Percentiles rank a stretch among this genome's conserved stretches.
Evolutionary conservation across 768 basidiomycete genomes (phyloP).

Genomic region (Trametes cingulata): DNA sequence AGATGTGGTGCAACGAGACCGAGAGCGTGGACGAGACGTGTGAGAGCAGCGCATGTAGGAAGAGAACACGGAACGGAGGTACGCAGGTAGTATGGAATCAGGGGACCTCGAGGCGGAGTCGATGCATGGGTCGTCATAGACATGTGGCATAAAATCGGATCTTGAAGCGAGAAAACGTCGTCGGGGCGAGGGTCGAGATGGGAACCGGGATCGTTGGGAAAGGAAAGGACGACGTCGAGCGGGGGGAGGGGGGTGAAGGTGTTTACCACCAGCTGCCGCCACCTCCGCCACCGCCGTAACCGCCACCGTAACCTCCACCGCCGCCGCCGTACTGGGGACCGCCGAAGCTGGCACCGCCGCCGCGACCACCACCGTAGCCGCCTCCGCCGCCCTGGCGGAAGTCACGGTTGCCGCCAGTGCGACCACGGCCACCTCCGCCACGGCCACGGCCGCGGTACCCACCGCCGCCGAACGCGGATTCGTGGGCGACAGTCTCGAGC

Average conservation of each 20-base stretch:
- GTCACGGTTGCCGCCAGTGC: slow-evolving; percentile 41
- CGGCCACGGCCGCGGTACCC: slow-evolving; percentile 60
- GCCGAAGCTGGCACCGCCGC: slow-evolving; percentile 32
- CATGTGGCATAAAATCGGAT: slow-evolving; percentile 24
- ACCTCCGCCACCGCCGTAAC: slow-evolving; percentile 29
- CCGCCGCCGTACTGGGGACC: slow-evolving; percentile 39
- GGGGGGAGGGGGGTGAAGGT: background rate
- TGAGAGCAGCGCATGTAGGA: slow-evolving; percentile 67
- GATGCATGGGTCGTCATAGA: slow-evolving; percentile 27
- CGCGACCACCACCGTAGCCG: slow-evolving; percentile 34
- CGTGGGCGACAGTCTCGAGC: slow-evolving; percentile 85
- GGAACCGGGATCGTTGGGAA: slow-evolving; percentile 23
- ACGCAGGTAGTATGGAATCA: slow-evolving; percentile 13
- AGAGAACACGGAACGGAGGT: slow-evolving; percentile 19
- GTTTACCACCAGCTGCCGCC: slow-evolving; percentile 51
- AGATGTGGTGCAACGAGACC: slow-evolving; percentile 52
- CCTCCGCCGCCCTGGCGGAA: slow-evolving; percentile 39
- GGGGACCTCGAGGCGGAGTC: slow-evolving; percentile 18
- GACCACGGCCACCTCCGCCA: slow-evolving; percentile 50
- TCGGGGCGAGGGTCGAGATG: slow-evolving; percentile 26
- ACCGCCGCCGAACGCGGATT: slow-evolving; percentile 70
- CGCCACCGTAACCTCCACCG: slow-evolving; percentile 33
- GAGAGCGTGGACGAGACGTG: slow-evolving; percentile 45
- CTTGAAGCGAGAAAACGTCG: slow-evolving; percentile 25
- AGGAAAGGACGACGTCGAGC: background rate